Base-by-base conservation (phyloP, 495 filamentous ascomycete genomes). In the Cercophora scortea region DNA sequence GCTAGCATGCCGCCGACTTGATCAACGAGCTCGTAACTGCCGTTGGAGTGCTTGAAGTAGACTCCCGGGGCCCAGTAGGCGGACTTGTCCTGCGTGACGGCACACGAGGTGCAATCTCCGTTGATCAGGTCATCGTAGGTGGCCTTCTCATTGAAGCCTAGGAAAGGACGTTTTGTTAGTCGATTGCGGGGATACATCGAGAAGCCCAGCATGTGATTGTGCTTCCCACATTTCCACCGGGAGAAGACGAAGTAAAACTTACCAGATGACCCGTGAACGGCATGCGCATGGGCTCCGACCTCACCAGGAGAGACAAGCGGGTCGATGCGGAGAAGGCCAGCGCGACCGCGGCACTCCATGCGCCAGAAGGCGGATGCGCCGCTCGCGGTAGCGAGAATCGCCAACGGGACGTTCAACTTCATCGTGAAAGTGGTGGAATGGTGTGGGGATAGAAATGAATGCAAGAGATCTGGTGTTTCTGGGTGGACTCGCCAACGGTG, bases 321-420 rank as follows among this genome's bases (percentile, higher is more conserved):
- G 61, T 95, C 90, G 42, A 86, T 71, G 38, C 86, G 77, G 49
- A 80, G 83, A 38, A 88, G 54, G 58, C 81, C 87, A 54, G 79
- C 74, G 42, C 75, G 75, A 54, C 80, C 83, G 53, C 75, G 81
- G 64, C 90, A 96, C 48, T 84, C 84, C 74, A 95, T 81, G 68
- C 90, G 89, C 89, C 89, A 96, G 68, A 95, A 95, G 36, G 87
- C 90, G 56, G 78, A 59, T 36, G 75, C 66, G 34, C 64, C 57
- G 47, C 67, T 55, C 15, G 66, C 45, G 34, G 65, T 56, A 35
- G 61, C 56, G 16, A 69, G 49, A 34, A 63, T 38, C 16, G 58
- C 57, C 18, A 70, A 41, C 32, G 53, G 52, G 10, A 42, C 33
- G 38, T 58, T 57, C 18, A 58, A 19, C 35, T 56, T 63, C 69